phyloP scores from a whole-genome alignment of 192 early-diverging fungal species.

The Podila epigama region DNA sequence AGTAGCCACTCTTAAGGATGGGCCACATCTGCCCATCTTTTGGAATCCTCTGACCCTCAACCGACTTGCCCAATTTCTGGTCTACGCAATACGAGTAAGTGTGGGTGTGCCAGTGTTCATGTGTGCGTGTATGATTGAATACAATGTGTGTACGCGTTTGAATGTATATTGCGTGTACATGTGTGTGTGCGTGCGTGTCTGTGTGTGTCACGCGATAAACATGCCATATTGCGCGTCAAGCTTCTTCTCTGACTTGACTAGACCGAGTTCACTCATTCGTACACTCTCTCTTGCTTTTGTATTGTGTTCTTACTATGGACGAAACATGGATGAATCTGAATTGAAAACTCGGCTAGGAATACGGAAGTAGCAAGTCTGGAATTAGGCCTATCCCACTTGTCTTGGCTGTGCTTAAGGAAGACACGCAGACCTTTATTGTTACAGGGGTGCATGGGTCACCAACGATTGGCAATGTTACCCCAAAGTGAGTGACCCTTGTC shows the following conservation, averaged over 20 bases:
- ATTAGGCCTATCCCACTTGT: conserved; percentile 72
- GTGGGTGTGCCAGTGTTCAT: conserved; percentile 1
- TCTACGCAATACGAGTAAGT: conserved; percentile 77
- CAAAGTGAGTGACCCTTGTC: conserved; percentile 52
- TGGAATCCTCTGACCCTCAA: conserved; percentile 68
- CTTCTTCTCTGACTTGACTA: too few relatives aligned
- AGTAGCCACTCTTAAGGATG: conserved; percentile 72
- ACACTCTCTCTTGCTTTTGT: too few relatives aligned
- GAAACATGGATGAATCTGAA: too few relatives aligned
- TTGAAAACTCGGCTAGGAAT: too few relatives aligned
- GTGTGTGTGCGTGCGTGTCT: too few relatives aligned
- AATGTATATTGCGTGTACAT: too few relatives aligned
- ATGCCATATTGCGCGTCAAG: background rate
- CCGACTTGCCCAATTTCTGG: conserved; percentile 84
- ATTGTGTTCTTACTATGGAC: too few relatives aligned
- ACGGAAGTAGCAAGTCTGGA: conserved; percentile 58
- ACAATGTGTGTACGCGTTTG: background rate
- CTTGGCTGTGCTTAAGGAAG: conserved; percentile 73
- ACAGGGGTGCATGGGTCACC: conserved; percentile 68
- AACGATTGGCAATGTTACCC: conserved; percentile 54
- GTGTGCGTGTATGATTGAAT: background rate
- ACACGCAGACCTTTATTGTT: conserved; percentile 70
- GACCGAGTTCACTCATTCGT: too few relatives aligned
- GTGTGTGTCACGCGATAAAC: background rate
- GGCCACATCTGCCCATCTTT: conserved; percentile 60